Percentiles rank a stretch among this genome's conserved stretches.
phyloP scores from a whole-genome alignment of 163 green algal species.

The Scenedesmus sp. region DNA sequence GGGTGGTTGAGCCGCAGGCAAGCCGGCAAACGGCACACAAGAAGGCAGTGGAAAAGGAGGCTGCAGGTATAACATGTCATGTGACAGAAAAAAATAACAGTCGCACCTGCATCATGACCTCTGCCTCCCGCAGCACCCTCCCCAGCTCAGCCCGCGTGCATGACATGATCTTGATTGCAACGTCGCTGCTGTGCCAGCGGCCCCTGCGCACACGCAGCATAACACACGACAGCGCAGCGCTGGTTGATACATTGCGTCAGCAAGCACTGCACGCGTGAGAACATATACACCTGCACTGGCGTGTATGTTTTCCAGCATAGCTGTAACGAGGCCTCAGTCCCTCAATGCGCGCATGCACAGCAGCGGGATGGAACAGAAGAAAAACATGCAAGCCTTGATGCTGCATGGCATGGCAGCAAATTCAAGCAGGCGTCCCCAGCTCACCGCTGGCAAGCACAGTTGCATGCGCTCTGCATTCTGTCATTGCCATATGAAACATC shows the following conservation, averaged over 20 bases:
- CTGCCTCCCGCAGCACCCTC: conserved; percentile 23
- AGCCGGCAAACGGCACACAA: too few relatives aligned
- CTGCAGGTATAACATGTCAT: neutral
- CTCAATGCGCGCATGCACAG: too few relatives aligned
- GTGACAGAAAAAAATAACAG: neutral
- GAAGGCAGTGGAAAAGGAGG: neutral
- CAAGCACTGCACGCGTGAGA: neutral
- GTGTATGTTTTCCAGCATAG: too few relatives aligned
- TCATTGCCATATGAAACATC: neutral
- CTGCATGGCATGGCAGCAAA: neutral
- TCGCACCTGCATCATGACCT: conserved; percentile 39
- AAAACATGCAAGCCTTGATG: neutral
- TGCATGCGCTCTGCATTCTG: too few relatives aligned
- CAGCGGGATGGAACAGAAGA: too few relatives aligned
- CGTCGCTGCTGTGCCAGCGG: conserved; percentile 43
- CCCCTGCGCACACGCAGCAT: neutral
- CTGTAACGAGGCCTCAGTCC: too few relatives aligned
- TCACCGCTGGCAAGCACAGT: too few relatives aligned
- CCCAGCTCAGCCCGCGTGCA: conserved; percentile 32
- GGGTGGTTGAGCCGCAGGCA: neutral
- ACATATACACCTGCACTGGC: too few relatives aligned
- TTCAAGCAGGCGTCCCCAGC: neutral
- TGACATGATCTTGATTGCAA: conserved; percentile 42
- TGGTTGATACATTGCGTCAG: neutral
- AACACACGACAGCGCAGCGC: neutral